Conservation (phyloP, 2,329 filamentous ascomycete species). For the Exophiala mesophila region DNA sequence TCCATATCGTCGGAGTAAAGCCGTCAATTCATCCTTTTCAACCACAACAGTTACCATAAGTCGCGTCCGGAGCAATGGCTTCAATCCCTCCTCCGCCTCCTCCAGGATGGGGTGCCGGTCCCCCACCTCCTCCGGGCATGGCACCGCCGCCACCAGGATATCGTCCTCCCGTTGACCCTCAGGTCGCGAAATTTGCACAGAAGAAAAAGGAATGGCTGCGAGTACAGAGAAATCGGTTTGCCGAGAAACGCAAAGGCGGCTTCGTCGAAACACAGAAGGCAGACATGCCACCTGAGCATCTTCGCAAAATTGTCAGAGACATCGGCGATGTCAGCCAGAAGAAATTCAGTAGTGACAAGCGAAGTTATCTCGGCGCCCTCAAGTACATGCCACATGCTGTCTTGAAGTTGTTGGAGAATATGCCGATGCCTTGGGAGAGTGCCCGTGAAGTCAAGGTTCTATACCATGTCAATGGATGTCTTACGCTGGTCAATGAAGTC, state of each 20-base stretch:
- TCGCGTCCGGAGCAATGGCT: constrained; percentile 45
- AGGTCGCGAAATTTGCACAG: constrained; percentile 89
- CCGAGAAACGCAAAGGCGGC: constrained; percentile 92
- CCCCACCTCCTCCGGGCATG: constrained; percentile 48
- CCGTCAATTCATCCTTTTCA: constrained; percentile 22
- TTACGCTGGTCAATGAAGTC: constrained; percentile 94
- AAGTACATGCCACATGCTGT: constrained; percentile 99
- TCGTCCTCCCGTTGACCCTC: constrained; percentile 72
- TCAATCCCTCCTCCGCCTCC: constrained; percentile 63
- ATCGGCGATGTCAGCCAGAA: constrained; percentile 99
- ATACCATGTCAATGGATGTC: constrained; percentile 95
- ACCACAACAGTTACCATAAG: constrained; percentile 15
- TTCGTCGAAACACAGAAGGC: constrained; percentile 98
- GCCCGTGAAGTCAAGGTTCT: constrained; percentile 93
- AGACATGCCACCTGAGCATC: constrained; percentile 96
- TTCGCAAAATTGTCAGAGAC: constrained; percentile 96
- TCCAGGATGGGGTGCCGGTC: constrained; percentile 56
- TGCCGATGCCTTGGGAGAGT: constrained; percentile 99
- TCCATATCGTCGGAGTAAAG: constrained; percentile 7
- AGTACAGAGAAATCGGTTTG: constrained; percentile 83
- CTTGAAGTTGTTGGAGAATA: constrained; percentile 94
- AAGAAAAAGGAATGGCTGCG: constrained; percentile 99
- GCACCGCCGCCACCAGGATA: constrained; percentile 82
- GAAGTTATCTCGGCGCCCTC: constrained; percentile 90
- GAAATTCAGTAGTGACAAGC: constrained; percentile 98